Percentiles rank a stretch among this genome's conserved stretches.
These are phyloP conservation scores for Yamadazyma triangularis DNA, from an alignment of 1,139 yeast species.

Conservation along the genomic window DNA sequence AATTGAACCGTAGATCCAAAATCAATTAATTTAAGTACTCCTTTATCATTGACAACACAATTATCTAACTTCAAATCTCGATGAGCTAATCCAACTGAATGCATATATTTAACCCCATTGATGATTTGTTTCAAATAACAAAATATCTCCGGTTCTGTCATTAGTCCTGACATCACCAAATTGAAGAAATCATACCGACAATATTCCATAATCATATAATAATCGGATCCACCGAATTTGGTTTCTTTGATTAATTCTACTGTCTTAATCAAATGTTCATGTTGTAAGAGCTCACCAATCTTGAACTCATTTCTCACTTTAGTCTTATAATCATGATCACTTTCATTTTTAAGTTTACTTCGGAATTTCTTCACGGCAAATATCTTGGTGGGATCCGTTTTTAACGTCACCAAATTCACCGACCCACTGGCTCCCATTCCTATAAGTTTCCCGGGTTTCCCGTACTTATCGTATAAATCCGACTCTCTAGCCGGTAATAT, in stretches of 20 bases:
- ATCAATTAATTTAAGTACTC: constrained; percentile 67
- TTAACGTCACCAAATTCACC: constrained; percentile 53
- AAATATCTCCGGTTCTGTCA: constrained; percentile 52
- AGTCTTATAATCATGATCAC: constrained; percentile 50
- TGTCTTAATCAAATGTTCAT: constrained; percentile 62
- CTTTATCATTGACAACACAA: constrained; percentile 61
- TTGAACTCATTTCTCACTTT: constrained; percentile 66
- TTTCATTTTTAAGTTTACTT: constrained; percentile 46
- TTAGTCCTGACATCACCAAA: constrained; percentile 67
- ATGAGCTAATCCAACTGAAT: constrained; percentile 68
- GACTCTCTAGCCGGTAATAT: constrained; percentile 16
- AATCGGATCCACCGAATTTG: constrained; percentile 31
- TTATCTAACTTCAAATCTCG: constrained; percentile 74
- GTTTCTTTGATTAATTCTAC: constrained; percentile 52
- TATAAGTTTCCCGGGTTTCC: constrained; percentile 49
- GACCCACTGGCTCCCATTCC: constrained; percentile 83
- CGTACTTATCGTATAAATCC: constrained; percentile 45
- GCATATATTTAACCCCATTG: constrained; percentile 58
- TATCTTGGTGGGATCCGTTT: constrained; percentile 39
- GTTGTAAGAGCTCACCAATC: constrained; percentile 57
- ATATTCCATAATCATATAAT: constrained; percentile 69
- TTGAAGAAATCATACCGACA: constrained; percentile 74
- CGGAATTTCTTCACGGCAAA: constrained; percentile 72
- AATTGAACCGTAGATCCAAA: constrained; percentile 75
- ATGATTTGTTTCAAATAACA: constrained; percentile 70